A percentile compares a stretch with the other conserved stretches of the same genome.
phyloP scores from a whole-genome alignment of 2,329 filamentous ascomycete genomes.

The Bisporella sp. region DNA sequence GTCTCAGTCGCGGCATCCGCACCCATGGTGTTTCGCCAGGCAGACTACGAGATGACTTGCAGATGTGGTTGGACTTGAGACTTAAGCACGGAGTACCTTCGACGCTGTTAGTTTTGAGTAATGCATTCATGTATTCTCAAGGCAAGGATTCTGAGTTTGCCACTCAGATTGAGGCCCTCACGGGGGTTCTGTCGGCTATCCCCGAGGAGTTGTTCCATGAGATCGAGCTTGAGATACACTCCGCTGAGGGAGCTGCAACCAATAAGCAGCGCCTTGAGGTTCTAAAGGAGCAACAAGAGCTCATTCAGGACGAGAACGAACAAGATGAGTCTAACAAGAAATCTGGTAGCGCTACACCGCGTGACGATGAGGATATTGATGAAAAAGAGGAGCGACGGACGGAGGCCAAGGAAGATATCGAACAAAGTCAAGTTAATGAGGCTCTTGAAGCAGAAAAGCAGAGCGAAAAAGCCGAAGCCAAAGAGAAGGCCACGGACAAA shows the following conservation, averaged over 20 bases:
- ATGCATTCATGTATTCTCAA: conserved; percentile 94
- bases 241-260: conserved; percentile 90
- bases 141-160: conserved; percentile 75
- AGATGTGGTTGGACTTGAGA: conserved; percentile 90
- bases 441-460: conserved; percentile 51
- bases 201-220: conserved; percentile 99
- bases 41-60: conserved; percentile 79
- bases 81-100: conserved; percentile 94
- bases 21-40: conserved; percentile 89
- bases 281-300: conserved; percentile 94
- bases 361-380: conserved; percentile 88
- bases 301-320: conserved; percentile 94
- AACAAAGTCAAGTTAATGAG: conserved; percentile 43
- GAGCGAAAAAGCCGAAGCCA: conserved; percentile 36
- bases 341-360: conserved; percentile 65
- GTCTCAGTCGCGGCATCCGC: conserved; percentile 83
- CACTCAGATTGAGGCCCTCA: conserved; percentile 86
- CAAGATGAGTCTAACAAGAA: conserved; percentile 78
- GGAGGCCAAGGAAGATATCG: conserved; percentile 41
- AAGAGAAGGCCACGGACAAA: conserved; percentile 18
- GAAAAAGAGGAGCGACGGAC: conserved; percentile 74
- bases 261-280: conserved; percentile 99
- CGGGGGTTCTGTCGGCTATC: conserved; percentile 87
- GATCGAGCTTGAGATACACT: conserved; percentile 97
- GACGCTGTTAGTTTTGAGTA: conserved; percentile 89